Percentiles rank a stretch among this genome's conserved stretches.
Evolutionary conservation across 2,329 filamentous ascomycete genomes (phyloP).

Genomic region (Ceratocystis ficicola): DNA sequence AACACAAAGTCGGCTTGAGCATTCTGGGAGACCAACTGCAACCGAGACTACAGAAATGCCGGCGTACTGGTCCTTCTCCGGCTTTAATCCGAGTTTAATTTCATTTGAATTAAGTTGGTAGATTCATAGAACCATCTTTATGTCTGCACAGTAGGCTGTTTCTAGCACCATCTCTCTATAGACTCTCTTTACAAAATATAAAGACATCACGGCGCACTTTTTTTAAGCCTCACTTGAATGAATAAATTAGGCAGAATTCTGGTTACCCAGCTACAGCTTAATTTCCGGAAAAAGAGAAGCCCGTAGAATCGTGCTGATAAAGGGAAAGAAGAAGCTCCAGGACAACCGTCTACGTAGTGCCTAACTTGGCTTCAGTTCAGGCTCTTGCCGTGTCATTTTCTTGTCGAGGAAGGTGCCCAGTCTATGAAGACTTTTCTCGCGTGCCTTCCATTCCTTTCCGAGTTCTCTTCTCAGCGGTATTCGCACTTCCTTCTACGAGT

Average conservation of each 20-base stretch:
- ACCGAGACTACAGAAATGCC: too few species aligned
- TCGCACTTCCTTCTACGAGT: not conserved
- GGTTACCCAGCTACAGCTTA: constrained; percentile 1
- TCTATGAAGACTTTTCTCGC: not conserved
- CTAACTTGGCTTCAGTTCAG: too few species aligned
- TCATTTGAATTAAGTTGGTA: not conserved
- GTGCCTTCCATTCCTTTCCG: not conserved
- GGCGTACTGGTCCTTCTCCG: too few species aligned
- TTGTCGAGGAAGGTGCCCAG: not conserved
- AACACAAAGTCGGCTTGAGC: not conserved
- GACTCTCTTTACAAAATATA: not conserved
- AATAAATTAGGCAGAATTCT: not conserved
- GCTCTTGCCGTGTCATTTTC: not conserved
- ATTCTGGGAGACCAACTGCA: not conserved
- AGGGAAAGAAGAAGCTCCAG: not conserved
- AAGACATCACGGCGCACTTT: not conserved
- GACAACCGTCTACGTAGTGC: not conserved
- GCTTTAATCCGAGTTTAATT: too few species aligned
- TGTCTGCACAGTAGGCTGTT: not conserved
- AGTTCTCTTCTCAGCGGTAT: not conserved
- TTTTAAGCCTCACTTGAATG: not conserved
- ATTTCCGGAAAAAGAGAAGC: not conserved
- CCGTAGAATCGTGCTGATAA: not conserved
- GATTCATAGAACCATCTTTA: too few species aligned
- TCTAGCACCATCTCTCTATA: not conserved